Percentiles rank a stretch among this genome's conserved stretches.
Conservation (phyloP, 192 early-diverging fungal species). For the Backusella luteola region DNA sequence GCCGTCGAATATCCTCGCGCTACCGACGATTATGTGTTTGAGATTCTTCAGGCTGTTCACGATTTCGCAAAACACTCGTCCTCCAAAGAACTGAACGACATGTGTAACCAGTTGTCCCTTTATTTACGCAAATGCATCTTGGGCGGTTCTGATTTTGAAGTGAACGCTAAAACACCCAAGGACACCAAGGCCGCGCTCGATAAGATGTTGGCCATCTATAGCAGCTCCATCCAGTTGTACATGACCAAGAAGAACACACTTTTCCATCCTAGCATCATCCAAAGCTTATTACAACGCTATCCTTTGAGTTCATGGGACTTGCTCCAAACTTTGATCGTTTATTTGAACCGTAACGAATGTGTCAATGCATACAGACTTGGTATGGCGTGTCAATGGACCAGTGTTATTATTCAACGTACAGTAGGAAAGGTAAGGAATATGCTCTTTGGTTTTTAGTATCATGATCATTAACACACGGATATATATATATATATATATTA, state of each 20-base stretch:
- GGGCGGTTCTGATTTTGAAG: constrained; percentile 45
- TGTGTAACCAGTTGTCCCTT: constrained; percentile 57
- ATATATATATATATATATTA: background rate
- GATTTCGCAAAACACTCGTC: constrained; percentile 70
- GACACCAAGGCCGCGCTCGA: constrained; percentile 36
- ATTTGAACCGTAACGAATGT: constrained; percentile 46
- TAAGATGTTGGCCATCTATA: constrained; percentile 53
- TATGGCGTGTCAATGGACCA: constrained; percentile 52
- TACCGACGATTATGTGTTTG: constrained; percentile 54
- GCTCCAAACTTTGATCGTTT: constrained; percentile 52
- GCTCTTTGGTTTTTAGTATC: too few relatives aligned
- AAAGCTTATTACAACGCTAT: constrained; percentile 58
- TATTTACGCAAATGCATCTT: constrained; percentile 59
- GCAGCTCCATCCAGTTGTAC: constrained; percentile 62
- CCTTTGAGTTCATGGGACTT: constrained; percentile 62
- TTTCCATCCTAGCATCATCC: constrained; percentile 69
- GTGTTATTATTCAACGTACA: constrained; percentile 41
- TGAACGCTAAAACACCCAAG: constrained; percentile 27
- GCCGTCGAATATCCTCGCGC: constrained; percentile 60
- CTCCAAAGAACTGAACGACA: constrained; percentile 45
- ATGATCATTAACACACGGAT: too few relatives aligned
- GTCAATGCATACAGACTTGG: constrained; percentile 67
- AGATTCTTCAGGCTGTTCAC: constrained; percentile 65
- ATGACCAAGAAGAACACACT: constrained; percentile 73
- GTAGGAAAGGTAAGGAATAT: constrained; percentile 22